A percentile compares a stretch with the other conserved stretches of the same genome.
Conservation (phyloP, 441 rosid genomes). For the Brassica hybrid region DNA sequence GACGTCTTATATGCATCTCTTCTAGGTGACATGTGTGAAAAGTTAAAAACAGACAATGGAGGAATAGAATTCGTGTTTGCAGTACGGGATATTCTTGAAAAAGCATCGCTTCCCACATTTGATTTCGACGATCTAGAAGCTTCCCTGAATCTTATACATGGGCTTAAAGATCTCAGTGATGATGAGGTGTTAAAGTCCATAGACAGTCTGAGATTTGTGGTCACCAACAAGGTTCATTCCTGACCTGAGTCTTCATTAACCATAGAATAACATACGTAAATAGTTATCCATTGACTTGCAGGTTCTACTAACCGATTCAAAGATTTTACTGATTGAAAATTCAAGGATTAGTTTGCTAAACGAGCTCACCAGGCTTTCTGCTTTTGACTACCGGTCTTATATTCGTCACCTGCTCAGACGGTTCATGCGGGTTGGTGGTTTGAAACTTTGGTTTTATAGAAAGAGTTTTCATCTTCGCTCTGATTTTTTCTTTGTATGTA, state of each 20-base stretch:
- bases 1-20: constrained; percentile 31
- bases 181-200: constrained; percentile 22
- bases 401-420: constrained; percentile 25
- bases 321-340: constrained; percentile 32
- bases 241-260: constrained; percentile 9
- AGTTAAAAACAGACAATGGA: not conserved
- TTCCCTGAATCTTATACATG: constrained; percentile 6
- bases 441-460: constrained; percentile 13
- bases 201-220: not conserved
- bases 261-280: not conserved
- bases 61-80: constrained; percentile 5
- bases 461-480: constrained; percentile 9
- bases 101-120: constrained; percentile 11
- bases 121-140: not conserved
- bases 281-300: constrained; percentile 14
- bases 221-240: constrained; percentile 24
- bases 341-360: constrained; percentile 33
- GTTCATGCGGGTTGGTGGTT: constrained; percentile 37
- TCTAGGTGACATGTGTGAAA: constrained; percentile 22
- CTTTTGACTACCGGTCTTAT: constrained; percentile 33
- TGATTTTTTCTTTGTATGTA: constrained; percentile 6
- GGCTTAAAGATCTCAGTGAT: constrained; percentile 14
- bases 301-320: constrained; percentile 15
- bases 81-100: constrained; percentile 20
- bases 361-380: constrained; percentile 30